Evolutionary conservation across 108 stramenopile species (phyloP), one percentile per base, ranked within the genome.

Genomic region (Fistulifera pelliculosa): DNA sequence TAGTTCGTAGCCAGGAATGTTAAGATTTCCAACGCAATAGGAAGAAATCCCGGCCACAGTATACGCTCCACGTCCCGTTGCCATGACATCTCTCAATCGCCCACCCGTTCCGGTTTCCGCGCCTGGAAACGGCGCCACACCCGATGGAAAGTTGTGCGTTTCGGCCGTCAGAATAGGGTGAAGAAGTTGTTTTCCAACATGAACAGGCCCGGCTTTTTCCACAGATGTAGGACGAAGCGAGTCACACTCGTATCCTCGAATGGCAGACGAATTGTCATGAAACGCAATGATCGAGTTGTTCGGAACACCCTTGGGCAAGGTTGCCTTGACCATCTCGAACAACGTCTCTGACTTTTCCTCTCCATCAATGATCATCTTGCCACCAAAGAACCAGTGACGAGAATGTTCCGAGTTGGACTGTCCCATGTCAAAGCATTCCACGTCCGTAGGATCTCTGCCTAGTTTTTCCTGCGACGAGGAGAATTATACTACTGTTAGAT

Each of bases 91-190:
- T 27, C 98, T 80, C 59, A 99, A 72, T 15, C 98, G 79, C 27
- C 98, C 98, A 26, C 98, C 98, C 2, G 98, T 97, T 49, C 98
- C 98, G 15, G 98, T 99, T 81, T 98, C 98, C 19, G 98, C 98
- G 17, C 98, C 98, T 38, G 96, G 83, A 70, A 99, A 96, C 18
- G 98, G 98, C 6, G 98, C 98, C 26, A 99, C 96, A 27, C 94
- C 98, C 45, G 85, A 94, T 21, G 98, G 98, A 54, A 99, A 99
- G 74, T 99, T 99, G 75, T 99, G 98, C 21, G 98, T 99, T 71
- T 99, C 98, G 5, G 98, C 98, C 23, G 98, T 99, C 17, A 99
- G 76, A 47, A 97, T 91, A 14, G 94, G 95, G 69, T 97, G 98
- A 54, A 94, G 56, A 51, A 70, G 58, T 59, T 85, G 85, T 55